Percentiles rank a stretch among this genome's conserved stretches.
Evolutionary conservation across 2,329 filamentous ascomycete species (phyloP).

Genomic region (Aspergillus eucalypticola): DNA sequence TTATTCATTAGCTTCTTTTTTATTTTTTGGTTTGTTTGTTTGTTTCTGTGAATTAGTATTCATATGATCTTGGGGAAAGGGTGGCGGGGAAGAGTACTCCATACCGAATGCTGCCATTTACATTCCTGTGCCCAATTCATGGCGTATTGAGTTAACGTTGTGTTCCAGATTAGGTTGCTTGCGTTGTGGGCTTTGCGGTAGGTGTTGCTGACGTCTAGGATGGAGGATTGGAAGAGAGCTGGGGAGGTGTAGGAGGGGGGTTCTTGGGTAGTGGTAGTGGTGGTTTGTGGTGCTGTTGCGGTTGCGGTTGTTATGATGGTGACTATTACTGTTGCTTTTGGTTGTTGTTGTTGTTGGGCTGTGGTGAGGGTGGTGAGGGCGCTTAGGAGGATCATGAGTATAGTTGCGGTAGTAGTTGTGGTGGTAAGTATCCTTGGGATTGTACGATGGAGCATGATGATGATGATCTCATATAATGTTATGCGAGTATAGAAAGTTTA

Average conservation of each 20-base stretch:
- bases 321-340: slow-evolving; percentile 20
- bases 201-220: slow-evolving; percentile 66
- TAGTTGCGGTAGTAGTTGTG: not conserved
- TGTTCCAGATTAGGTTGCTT: slow-evolving; percentile 62
- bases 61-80: no score
- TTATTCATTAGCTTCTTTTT: not conserved
- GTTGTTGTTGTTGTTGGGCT: not conserved
- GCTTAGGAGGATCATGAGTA: slow-evolving; percentile 7
- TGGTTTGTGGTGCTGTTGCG: slow-evolving; percentile 24
- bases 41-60: no score
- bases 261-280: slow-evolving; percentile 19
- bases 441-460: no score
- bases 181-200: slow-evolving; percentile 67
- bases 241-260: slow-evolving; percentile 47
- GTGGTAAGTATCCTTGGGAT: not conserved
- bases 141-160: slow-evolving; percentile 60
- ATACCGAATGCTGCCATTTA: slow-evolving; percentile 44
- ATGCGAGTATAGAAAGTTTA: no score
- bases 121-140: slow-evolving; percentile 51
- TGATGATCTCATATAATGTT: no score
- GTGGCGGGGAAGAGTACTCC: not conserved
- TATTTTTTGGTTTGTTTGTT: no score
- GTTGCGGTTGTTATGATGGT: slow-evolving; percentile 11
- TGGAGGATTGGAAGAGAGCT: slow-evolving; percentile 48
- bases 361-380: not conserved